These are phyloP conservation scores for Monsonia emarginata DNA, from an alignment of 441 rosid genomes.

Conservation along the genomic window DNA sequence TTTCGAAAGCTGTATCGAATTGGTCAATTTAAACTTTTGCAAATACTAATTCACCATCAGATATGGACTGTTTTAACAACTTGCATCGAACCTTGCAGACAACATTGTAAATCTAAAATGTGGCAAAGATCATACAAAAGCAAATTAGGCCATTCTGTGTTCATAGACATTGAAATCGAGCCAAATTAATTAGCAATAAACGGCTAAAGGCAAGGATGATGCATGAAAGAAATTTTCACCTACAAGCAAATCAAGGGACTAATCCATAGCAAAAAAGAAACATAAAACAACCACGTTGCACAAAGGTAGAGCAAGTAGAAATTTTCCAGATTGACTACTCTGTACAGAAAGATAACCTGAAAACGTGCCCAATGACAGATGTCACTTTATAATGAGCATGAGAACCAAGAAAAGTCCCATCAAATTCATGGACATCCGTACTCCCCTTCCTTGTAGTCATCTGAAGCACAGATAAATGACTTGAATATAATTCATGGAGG, in stretches of 20 bases:
- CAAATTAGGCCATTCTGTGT: neutral
- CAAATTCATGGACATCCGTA: slow-evolving; percentile 83
- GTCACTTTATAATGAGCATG: slow-evolving; percentile 55
- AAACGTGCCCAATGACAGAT: slow-evolving; percentile 83
- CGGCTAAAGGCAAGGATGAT: neutral
- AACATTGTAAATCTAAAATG: neutral
- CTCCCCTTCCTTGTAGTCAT: slow-evolving; percentile 67
- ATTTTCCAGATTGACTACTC: neutral
- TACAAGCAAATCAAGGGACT: neutral
- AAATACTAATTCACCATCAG: neutral
- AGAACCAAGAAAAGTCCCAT: slow-evolving; percentile 54
- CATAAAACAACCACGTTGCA: neutral
- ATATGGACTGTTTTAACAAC: neutral
- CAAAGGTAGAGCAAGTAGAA: neutral
- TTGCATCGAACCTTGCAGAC: neutral
- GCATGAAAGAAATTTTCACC: neutral
- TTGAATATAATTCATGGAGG: neutral
- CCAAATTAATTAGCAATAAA: neutral
- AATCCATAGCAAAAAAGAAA: neutral
- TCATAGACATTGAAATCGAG: neutral
- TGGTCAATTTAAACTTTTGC: no score
- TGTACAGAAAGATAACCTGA: slow-evolving; percentile 45
- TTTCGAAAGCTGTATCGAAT: no score
- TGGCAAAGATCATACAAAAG: neutral
- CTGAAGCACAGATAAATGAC: slow-evolving; percentile 26